These are phyloP conservation scores for Croton laevigatus DNA, from an alignment of 441 rosid species.

Conservation along the genomic window DNA sequence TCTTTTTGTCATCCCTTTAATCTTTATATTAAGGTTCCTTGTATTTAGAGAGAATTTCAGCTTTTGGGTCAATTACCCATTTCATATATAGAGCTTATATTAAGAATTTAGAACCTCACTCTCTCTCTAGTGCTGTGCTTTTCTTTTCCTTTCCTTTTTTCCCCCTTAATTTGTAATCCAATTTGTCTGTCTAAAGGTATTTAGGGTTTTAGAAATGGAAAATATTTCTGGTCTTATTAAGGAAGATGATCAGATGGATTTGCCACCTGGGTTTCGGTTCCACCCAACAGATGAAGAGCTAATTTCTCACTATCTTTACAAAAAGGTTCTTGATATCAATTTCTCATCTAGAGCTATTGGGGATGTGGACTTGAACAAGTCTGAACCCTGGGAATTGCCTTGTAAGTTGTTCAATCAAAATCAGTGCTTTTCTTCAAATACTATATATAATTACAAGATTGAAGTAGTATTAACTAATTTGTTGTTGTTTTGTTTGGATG, in stretches of 20 bases:
- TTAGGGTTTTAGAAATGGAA: slow-evolving; percentile 54
- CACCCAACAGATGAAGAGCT: slow-evolving; percentile 98
- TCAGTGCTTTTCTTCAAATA: not conserved
- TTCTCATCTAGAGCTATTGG: slow-evolving; percentile 77
- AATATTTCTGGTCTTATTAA: slow-evolving; percentile 34
- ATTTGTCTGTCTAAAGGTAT: slow-evolving; percentile 8
- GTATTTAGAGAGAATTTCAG: slow-evolving; percentile 20
- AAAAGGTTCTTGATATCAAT: slow-evolving; percentile 55
- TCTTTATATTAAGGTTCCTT: slow-evolving; percentile 17
- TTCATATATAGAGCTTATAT: slow-evolving; percentile 1
- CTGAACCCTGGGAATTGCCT: slow-evolving; percentile 97
- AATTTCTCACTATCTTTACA: slow-evolving; percentile 66
- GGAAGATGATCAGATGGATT: slow-evolving; percentile 68
- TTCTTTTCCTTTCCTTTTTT: not conserved
- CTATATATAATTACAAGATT: slow-evolving; percentile 1
- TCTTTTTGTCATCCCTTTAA: slow-evolving; percentile 18
- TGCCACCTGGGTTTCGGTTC: slow-evolving; percentile 92
- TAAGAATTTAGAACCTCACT: not conserved
- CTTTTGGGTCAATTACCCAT: slow-evolving; percentile 17
- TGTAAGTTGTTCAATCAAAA: slow-evolving; percentile 35
- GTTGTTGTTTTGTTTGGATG: slow-evolving; percentile 12
- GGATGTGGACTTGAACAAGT: slow-evolving; percentile 93
- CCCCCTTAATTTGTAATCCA: not conserved
- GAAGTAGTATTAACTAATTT: not conserved
- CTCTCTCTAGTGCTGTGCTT: too few species aligned